These are phyloP conservation scores for Amoeboaphelidium occidentale DNA, from an alignment of 371 early-diverging fungal species.

Conservation along the genomic window DNA sequence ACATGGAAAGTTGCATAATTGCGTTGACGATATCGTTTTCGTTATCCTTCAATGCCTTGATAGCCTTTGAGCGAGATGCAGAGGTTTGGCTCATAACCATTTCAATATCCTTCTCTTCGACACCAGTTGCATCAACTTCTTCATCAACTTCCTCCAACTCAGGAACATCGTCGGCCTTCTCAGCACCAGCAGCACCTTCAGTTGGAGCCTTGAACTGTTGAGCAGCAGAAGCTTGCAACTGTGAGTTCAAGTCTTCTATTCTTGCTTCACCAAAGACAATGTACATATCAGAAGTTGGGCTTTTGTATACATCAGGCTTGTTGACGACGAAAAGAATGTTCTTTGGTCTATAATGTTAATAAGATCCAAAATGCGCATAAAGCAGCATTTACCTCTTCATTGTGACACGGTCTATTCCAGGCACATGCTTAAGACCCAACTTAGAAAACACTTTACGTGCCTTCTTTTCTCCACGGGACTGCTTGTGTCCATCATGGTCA, in stretches of 20 bases:
- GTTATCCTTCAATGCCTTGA: conserved; percentile 62
- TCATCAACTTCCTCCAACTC: conserved; percentile 24
- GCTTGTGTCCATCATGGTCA: conserved; percentile 15
- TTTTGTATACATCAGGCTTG: conserved; percentile 81
- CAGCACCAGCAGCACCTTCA: conserved; percentile 20
- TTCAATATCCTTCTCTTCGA: conserved; percentile 75
- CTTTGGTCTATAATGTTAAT: conserved; percentile 1
- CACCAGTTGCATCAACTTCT: conserved; percentile 19
- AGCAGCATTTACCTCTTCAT: not conserved
- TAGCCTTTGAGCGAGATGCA: conserved; percentile 61
- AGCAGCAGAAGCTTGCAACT: conserved; percentile 30
- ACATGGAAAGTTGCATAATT: conserved; percentile 40
- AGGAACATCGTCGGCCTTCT: conserved; percentile 21
- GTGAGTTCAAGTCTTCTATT: conserved; percentile 50
- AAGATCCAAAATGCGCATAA: not conserved
- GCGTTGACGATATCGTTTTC: conserved; percentile 83
- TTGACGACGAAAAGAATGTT: conserved; percentile 60
- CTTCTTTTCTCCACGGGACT: conserved; percentile 73
- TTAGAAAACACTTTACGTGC: conserved; percentile 82
- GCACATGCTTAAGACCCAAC: conserved; percentile 66
- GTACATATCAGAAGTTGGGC: conserved; percentile 65
- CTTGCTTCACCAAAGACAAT: conserved; percentile 89
- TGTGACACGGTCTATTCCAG: conserved; percentile 70
- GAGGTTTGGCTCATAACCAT: conserved; percentile 75
- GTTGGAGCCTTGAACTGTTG: conserved; percentile 12